Conservation (phyloP, 441 rosid genomes). For the Erodium moschatum region DNA sequence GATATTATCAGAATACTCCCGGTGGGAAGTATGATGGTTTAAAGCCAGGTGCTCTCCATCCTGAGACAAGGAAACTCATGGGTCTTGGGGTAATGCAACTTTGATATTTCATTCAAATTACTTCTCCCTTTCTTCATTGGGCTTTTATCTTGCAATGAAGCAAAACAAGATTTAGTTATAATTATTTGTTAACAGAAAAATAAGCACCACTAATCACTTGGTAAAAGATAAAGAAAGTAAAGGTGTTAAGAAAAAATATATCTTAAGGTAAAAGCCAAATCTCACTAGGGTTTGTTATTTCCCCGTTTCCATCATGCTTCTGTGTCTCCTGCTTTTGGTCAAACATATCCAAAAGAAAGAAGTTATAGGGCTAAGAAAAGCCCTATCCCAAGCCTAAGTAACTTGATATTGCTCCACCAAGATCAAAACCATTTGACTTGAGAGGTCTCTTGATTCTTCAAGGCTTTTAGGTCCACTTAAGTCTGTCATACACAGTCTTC, state of each 20-base stretch:
- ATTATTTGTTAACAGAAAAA: not conserved
- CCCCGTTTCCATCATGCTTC: too few species aligned
- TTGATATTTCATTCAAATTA: not conserved
- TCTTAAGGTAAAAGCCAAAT: too few species aligned
- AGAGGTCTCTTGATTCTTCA: too few species aligned
- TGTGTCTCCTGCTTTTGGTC: too few species aligned
- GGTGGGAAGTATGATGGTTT: slow-evolving; percentile 80
- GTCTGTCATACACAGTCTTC: not conserved
- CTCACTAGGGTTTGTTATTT: too few species aligned
- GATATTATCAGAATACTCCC: slow-evolving; percentile 63
- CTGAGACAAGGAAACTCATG: slow-evolving; percentile 68
- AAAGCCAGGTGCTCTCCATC: slow-evolving; percentile 75
- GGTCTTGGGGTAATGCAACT: slow-evolving; percentile 66
- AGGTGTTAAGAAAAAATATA: too few species aligned
- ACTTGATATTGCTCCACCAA: too few species aligned
- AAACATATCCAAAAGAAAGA: too few species aligned
- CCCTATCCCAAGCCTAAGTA: too few species aligned
- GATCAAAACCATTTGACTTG: too few species aligned
- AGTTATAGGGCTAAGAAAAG: too few species aligned
- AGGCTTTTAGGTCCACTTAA: not conserved
- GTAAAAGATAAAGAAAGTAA: not conserved
- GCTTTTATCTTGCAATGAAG: not conserved
- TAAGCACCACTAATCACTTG: not conserved
- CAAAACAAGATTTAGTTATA: not conserved
- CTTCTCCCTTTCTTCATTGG: not conserved